These are phyloP conservation scores for Chlamydomonas sp. DNA, from an alignment of 139 green algal genomes.

Conservation along the genomic window DNA sequence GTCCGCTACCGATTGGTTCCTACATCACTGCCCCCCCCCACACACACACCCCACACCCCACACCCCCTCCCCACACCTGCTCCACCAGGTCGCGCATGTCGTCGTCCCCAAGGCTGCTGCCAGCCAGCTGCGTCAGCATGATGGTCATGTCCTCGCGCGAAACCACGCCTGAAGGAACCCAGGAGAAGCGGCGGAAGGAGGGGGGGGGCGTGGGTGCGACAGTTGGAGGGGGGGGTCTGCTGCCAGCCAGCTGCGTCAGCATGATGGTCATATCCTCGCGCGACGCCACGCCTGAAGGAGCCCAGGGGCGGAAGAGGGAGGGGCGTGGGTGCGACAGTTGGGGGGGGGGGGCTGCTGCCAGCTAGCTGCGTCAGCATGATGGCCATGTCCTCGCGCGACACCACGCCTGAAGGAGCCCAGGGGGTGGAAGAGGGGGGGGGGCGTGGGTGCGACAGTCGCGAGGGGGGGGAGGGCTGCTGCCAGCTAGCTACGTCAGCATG, in stretches of 20 bases:
- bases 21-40: no score
- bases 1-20: no score
- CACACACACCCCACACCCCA: no score
- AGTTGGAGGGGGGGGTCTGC: no score
- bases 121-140: slow-evolving; percentile 74
- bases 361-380: slow-evolving; percentile 75
- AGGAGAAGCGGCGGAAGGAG: slow-evolving; percentile 5
- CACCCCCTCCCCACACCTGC: no score
- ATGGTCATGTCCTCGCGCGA: slow-evolving; percentile 70
- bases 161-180: slow-evolving; percentile 46
- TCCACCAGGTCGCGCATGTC: slow-evolving; percentile 47
- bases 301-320: background rate
- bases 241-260: slow-evolving; percentile 72
- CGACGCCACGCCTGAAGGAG: slow-evolving; percentile 48
- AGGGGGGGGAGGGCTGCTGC: no score
- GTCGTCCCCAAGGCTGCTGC: slow-evolving; percentile 60
- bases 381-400: slow-evolving; percentile 71
- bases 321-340: background rate
- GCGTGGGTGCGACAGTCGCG: background rate
- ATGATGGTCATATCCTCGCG: slow-evolving; percentile 76
- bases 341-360: slow-evolving; percentile 55
- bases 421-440: background rate
- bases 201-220: background rate
- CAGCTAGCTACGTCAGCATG: slow-evolving; percentile 74
- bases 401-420: slow-evolving; percentile 37